Conservation (phyloP, 495 filamentous ascomycete genomes). For the Penicillium manginii region DNA sequence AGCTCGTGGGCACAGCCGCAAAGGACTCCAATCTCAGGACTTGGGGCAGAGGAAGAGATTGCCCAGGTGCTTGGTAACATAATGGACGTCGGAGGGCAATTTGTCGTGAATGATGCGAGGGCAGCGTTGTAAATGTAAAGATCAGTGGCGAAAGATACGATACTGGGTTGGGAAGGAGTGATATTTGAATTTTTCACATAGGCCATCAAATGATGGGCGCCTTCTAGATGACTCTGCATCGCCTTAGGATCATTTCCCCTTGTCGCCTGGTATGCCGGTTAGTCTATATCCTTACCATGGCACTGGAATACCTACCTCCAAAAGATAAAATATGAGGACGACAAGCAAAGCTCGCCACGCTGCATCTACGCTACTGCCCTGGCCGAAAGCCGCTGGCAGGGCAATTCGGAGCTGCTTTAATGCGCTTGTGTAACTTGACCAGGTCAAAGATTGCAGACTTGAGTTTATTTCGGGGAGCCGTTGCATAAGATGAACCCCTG, state of each 20-base stretch:
- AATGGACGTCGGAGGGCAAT: constrained; percentile 4
- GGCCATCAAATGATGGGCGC: constrained; percentile 23
- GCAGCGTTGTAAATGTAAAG: constrained; percentile 22
- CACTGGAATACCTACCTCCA: constrained; percentile 17
- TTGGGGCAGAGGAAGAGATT: background rate
- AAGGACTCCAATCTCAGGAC: constrained; percentile 10
- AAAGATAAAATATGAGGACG: constrained; percentile 25
- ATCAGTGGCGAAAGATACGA: constrained; percentile 18
- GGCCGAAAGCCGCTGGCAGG: constrained; percentile 5
- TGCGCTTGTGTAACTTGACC: constrained; percentile 19
- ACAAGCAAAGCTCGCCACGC: constrained; percentile 19
- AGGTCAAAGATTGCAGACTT: constrained; percentile 17
- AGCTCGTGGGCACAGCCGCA: constrained; percentile 24
- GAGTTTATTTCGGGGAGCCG: constrained; percentile 11
- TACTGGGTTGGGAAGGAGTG: constrained; percentile 5
- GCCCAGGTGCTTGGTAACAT: background rate
- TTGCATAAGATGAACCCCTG: constrained; percentile 22
- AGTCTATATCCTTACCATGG: constrained; percentile 4
- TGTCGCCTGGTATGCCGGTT: constrained; percentile 17
- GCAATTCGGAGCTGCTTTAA: constrained; percentile 20
- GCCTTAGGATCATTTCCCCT: constrained; percentile 21
- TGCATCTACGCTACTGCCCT: constrained; percentile 10
- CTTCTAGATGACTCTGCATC: constrained; percentile 23
- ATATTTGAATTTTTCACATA: constrained; percentile 10
- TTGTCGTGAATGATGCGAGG: constrained; percentile 22